A percentile compares a stretch with the other conserved stretches of the same genome.
Conservation (phyloP, 2,329 filamentous ascomycete species). For the Talaromyces sp. region DNA sequence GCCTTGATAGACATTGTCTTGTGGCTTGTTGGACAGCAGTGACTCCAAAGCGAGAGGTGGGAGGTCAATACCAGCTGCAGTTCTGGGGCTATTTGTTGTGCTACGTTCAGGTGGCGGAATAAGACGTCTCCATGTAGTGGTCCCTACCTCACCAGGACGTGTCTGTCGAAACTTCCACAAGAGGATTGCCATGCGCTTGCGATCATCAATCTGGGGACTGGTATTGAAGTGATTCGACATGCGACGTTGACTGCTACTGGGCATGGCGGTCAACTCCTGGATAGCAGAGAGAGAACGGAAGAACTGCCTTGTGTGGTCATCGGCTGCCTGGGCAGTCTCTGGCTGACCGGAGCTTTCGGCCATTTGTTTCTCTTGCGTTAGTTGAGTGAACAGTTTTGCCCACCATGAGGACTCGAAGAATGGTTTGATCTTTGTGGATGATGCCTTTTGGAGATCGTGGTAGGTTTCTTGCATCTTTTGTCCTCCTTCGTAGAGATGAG, state of each 20-base stretch:
- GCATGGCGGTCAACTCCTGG: constrained; percentile 43
- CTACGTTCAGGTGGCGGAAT: constrained; percentile 37
- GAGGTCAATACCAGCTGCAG: constrained; percentile 31
- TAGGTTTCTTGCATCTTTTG: constrained; percentile 30
- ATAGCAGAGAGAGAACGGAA: constrained; percentile 44
- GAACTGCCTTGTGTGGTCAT: constrained; percentile 35
- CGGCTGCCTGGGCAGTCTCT: constrained; percentile 30
- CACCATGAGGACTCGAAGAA: constrained; percentile 47
- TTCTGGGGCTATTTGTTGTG: constrained; percentile 37
- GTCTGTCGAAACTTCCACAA: constrained; percentile 48
- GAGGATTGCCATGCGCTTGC: constrained; percentile 42
- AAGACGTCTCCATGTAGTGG: constrained; percentile 45
- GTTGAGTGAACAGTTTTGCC: constrained; percentile 41
- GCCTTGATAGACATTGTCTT: constrained; percentile 32
- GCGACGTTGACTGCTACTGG: constrained; percentile 25
- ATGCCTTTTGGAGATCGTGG: constrained; percentile 34
- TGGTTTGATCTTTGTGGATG: constrained; percentile 41
- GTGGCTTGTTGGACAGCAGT: constrained; percentile 31
- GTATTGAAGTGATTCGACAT: constrained; percentile 28
- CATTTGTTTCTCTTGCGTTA: constrained; percentile 40
- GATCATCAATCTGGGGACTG: constrained; percentile 25
- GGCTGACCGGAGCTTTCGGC: constrained; percentile 36
- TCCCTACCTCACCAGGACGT: constrained; percentile 37
- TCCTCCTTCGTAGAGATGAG: constrained; percentile 41
- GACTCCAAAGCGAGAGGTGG: constrained; percentile 38